Percentiles rank a stretch among this genome's conserved stretches.
Evolutionary conservation across 257 asterid species (phyloP).

Genomic region (Nicotiana tabacum): DNA sequence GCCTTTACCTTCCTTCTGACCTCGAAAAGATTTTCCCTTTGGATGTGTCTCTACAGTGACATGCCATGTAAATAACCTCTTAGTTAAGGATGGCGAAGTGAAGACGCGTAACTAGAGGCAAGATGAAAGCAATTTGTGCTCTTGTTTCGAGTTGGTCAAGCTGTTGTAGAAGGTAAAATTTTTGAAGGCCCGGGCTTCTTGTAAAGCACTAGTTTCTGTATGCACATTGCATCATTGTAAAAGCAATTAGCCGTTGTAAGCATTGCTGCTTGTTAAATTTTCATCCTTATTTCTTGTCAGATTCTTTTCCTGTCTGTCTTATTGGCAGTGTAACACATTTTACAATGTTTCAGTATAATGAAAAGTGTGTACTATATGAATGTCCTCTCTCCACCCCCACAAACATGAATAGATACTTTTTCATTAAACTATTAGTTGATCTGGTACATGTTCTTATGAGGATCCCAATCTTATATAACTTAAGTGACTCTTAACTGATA

Average conservation of each 20-base stretch:
- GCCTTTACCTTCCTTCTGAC: background rate
- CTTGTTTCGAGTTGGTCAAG: background rate
- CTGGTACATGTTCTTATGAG: background rate
- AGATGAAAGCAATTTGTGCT: background rate
- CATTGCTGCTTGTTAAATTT: background rate
- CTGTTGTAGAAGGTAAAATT: background rate
- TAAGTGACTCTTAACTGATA: too few relatives aligned
- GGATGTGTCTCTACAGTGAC: background rate
- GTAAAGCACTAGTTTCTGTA: background rate
- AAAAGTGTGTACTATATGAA: background rate
- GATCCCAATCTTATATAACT: too few relatives aligned
- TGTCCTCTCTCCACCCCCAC: background rate
- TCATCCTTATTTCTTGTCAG: background rate
- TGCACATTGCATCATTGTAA: constrained; percentile 7
- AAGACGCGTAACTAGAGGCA: background rate
- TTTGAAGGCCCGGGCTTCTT: background rate
- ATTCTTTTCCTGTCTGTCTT: background rate
- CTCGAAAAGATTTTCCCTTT: background rate
- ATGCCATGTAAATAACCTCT: background rate
- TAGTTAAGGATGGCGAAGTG: background rate
- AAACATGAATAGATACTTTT: background rate
- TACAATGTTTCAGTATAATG: background rate
- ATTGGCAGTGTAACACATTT: background rate
- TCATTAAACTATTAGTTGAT: background rate
- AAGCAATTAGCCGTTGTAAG: background rate